Conservation (phyloP, 2,329 filamentous ascomycete species). For the Drechslerella coelobrocha region DNA sequence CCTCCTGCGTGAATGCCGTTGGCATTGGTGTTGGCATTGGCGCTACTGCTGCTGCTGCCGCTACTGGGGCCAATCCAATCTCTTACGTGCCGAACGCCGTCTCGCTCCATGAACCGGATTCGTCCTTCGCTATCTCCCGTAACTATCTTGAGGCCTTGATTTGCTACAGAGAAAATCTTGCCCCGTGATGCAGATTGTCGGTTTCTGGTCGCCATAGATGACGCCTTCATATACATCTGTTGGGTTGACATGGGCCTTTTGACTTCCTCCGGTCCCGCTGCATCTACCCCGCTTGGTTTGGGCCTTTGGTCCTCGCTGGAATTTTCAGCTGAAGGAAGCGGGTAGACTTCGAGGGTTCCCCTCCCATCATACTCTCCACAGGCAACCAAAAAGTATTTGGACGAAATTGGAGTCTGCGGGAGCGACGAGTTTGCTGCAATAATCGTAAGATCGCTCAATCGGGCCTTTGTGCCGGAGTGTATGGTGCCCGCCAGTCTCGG, state of each 20-base stretch:
- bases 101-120: conserved; percentile 88
- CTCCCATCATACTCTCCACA: conserved; percentile 91
- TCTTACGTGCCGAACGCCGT: conserved; percentile 65
- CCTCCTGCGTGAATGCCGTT: conserved; percentile 51
- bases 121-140: conserved; percentile 84
- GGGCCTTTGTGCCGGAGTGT: conserved; percentile 74
- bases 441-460: conserved; percentile 74
- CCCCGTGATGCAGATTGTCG: conserved; percentile 81
- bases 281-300: too few species aligned
- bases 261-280: background rate
- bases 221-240: conserved; percentile 59
- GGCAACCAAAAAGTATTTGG: conserved; percentile 74
- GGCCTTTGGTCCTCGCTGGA: conserved; percentile 21
- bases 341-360: conserved; percentile 87
- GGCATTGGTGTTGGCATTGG: conserved; percentile 53
- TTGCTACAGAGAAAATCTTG: conserved; percentile 79
- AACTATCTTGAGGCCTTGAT: conserved; percentile 81
- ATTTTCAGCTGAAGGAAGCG: conserved; percentile 60
- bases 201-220: conserved; percentile 65
- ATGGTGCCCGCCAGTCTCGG: conserved; percentile 78
- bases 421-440: conserved; percentile 72
- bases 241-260: conserved; percentile 59
- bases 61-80: conserved; percentile 64
- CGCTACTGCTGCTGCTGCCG: background rate
- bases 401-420: conserved; percentile 65